Evolutionary conservation across 495 filamentous ascomycete genomes (phyloP), one percentile per base, ranked within the genome.

Genomic region (Endocarpon pusillum): DNA sequence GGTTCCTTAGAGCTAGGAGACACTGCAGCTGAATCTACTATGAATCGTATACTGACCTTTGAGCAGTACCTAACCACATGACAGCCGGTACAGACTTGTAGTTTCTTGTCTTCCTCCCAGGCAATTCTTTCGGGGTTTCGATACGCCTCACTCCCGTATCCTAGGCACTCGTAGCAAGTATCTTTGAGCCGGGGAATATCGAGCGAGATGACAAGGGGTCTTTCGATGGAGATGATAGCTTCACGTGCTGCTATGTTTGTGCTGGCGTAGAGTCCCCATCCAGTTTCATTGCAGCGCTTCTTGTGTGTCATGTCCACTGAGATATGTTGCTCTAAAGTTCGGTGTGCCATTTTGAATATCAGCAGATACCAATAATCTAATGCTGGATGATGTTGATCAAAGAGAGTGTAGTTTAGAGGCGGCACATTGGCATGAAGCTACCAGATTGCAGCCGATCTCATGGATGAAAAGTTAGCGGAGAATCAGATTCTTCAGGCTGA

Each of bases 391-490:
- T n/a, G n/a, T n/a, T n/a, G n/a, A n/a, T n/a, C n/a, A n/a, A n/a
- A n/a, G n/a, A n/a, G n/a, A n/a, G n/a, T n/a, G n/a, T n/a, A n/a
- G n/a, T n/a, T n/a, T n/a, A n/a, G n/a, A n/a, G n/a, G n/a, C n/a
- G n/a, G n/a, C n/a, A n/a, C n/a, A n/a, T n/a, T n/a, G n/a, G n/a
- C n/a, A n/a, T n/a, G n/a, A n/a, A n/a, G n/a, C n/a, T n/a, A n/a
- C n/a, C n/a, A n/a, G n/a, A n/a, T n/a, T n/a, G n/a, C 58, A 5
- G 44, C 54, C n/a, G 53, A 62, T 30, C 43, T 62, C 21, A 48
- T 60, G 37, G 61, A 68, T 2, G 70, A 78, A 18, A 67, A 76
- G 26, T 78, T 83, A n/a, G n/a, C n/a, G n/a, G n/a, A n/a, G n/a
- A n/a, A n/a, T n/a, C n/a, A n/a, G n/a, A n/a, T n/a, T n/a, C n/a